Evolutionary conservation across 2,329 filamentous ascomycete species (phyloP).

Genomic region (Diplocarpon rosae): DNA sequence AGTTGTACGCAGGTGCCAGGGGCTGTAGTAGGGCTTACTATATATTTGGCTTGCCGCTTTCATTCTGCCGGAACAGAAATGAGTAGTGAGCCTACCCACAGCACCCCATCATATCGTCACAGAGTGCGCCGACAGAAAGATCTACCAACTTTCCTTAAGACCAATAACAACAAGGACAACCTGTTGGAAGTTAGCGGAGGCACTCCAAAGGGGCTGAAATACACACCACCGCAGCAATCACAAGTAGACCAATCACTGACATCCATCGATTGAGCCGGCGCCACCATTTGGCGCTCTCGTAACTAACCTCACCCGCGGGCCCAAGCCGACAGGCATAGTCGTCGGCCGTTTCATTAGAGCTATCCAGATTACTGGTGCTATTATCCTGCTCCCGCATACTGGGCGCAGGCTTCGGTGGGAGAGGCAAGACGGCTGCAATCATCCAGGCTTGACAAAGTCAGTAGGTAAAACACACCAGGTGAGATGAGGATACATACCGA

Average conservation of each 20-base stretch:
- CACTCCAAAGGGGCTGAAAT: neutral
- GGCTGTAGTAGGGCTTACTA: too few species aligned
- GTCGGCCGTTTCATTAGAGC: constrained; percentile 14
- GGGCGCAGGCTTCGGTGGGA: constrained; percentile 47
- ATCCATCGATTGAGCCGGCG: constrained; percentile 51
- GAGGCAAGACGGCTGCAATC: constrained; percentile 61
- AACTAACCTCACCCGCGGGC: constrained; percentile 26
- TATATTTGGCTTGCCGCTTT: too few species aligned
- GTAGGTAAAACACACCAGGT: neutral
- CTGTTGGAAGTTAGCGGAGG: constrained; percentile 2
- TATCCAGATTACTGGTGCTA: constrained; percentile 25
- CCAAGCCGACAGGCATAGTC: constrained; percentile 23
- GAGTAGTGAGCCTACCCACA: too few species aligned
- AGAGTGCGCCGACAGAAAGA: too few species aligned
- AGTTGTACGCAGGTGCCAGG: too few species aligned
- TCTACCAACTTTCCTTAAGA: constrained; percentile 10
- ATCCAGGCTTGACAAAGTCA: constrained; percentile 53
- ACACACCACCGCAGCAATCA: constrained; percentile 44
- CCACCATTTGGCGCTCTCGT: constrained; percentile 53
- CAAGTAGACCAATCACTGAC: constrained; percentile 43
- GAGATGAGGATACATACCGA: constrained; percentile 39
- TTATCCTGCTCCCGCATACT: constrained; percentile 38
- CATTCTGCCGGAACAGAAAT: too few species aligned
- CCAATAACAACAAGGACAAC: constrained; percentile 12
- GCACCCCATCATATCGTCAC: too few species aligned